These are phyloP conservation scores for Hymenoscyphus repandus DNA, from an alignment of 2,329 filamentous ascomycete species.

Conservation along the genomic window DNA sequence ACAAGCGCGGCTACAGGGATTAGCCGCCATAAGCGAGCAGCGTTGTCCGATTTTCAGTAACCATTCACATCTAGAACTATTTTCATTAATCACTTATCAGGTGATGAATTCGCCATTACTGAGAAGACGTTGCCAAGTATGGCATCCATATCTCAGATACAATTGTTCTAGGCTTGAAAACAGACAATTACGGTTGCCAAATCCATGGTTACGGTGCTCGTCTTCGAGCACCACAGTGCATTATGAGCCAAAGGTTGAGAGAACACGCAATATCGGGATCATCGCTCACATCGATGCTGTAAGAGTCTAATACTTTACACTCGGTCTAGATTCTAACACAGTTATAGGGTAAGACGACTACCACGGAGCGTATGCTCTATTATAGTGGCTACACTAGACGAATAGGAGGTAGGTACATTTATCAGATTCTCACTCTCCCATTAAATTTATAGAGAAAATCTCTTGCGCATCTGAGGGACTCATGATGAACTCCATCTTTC, in stretches of 20 bases:
- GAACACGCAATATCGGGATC: conserved; percentile 92
- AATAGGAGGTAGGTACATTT: conserved; percentile 56
- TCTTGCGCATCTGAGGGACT: too few species aligned
- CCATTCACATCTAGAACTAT: neutral
- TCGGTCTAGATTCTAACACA: neutral
- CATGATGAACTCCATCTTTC: neutral
- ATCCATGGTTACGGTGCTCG: conserved; percentile 13
- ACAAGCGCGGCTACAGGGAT: neutral
- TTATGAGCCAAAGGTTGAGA: conserved; percentile 33
- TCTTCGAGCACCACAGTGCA: conserved; percentile 15
- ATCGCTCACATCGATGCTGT: conserved; percentile 96
- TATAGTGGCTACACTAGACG: conserved; percentile 86
- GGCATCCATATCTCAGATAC: conserved; percentile 21
- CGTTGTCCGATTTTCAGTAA: neutral
- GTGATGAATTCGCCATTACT: conserved; percentile 26
- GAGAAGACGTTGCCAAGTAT: conserved; percentile 23
- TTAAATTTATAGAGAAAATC: too few species aligned
- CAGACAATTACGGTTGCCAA: conserved; percentile 1
- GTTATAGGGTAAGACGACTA: conserved; percentile 85
- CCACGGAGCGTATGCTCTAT: conserved; percentile 97
- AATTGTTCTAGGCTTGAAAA: neutral
- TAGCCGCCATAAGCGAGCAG: neutral
- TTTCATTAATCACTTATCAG: conserved; percentile 7
- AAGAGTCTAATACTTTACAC: conserved; percentile 26
- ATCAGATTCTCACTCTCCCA: neutral